Percentiles rank a stretch among this genome's conserved stretches.
These are phyloP conservation scores for Pichia deserticola DNA, from an alignment of 805 yeast species.

Conservation along the genomic window DNA sequence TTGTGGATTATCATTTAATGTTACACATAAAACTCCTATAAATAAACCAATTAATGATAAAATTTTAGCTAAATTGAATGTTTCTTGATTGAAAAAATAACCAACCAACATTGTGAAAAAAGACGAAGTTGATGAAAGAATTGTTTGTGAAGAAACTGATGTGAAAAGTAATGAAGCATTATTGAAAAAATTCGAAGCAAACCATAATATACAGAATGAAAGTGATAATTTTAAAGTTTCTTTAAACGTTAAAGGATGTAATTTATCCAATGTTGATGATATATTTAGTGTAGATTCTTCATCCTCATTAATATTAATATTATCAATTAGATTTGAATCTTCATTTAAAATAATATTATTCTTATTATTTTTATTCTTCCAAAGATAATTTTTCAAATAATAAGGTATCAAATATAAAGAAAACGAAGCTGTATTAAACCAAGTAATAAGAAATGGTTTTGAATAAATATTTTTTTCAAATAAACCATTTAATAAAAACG, in stretches of 20 bases:
- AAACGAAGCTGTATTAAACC: slow-evolving; percentile 83
- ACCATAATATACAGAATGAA: slow-evolving; percentile 87
- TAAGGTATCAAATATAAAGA: slow-evolving; percentile 68
- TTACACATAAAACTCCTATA: slow-evolving; percentile 72
- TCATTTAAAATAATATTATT: not conserved
- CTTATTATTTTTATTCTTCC: not conserved
- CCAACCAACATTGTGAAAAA: slow-evolving; percentile 89
- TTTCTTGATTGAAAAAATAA: slow-evolving; percentile 61
- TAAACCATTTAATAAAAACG: slow-evolving; percentile 73
- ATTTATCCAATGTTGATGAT: not conserved
- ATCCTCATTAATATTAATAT: not conserved
- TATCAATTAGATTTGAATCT: not conserved
- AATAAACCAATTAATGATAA: slow-evolving; percentile 66
- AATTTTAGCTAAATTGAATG: slow-evolving; percentile 55
- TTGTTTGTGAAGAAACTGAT: slow-evolving; percentile 90
- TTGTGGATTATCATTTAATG: slow-evolving; percentile 51
- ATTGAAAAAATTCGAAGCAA: slow-evolving; percentile 77
- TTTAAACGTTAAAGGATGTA: slow-evolving; percentile 30
- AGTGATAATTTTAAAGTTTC: slow-evolving; percentile 72
- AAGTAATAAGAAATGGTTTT: slow-evolving; percentile 90
- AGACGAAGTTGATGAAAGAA: slow-evolving; percentile 84
- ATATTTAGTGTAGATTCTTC: not conserved
- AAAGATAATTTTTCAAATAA: slow-evolving; percentile 14
- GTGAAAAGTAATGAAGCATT: slow-evolving; percentile 86
- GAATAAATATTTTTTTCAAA: slow-evolving; percentile 61